phyloP scores from a whole-genome alignment of 1,284 basidiomycete genomes.

The Pulveroboletus ridleyi region DNA sequence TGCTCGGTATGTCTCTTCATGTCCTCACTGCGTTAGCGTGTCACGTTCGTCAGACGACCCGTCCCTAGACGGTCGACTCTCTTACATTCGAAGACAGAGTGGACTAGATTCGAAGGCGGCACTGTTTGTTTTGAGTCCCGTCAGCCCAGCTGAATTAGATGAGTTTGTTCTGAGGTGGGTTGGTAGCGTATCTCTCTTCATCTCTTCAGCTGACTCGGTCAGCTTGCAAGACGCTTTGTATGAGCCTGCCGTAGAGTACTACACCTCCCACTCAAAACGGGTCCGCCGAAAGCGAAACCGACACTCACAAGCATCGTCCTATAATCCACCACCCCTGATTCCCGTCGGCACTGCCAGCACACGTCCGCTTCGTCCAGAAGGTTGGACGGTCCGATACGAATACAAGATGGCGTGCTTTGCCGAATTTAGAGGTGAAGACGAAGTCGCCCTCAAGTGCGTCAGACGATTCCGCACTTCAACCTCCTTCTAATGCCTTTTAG shows the following conservation, averaged over 20 bases:
- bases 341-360: constrained; percentile 48
- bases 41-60: constrained; percentile 70
- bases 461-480: constrained; percentile 21
- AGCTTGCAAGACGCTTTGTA: constrained; percentile 89
- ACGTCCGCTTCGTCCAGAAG: constrained; percentile 79
- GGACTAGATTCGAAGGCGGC: constrained; percentile 91
- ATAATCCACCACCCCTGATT: constrained; percentile 47
- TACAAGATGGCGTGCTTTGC: constrained; percentile 98
- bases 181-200: not conserved
- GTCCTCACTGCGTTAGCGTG: not conserved
- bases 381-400: constrained; percentile 96
- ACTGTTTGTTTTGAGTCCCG: constrained; percentile 94
- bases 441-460: constrained; percentile 83
- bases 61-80: constrained; percentile 81
- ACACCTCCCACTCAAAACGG: constrained; percentile 90
- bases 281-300: constrained; percentile 89
- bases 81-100: constrained; percentile 86
- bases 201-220: constrained; percentile 21
- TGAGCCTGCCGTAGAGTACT: constrained; percentile 92
- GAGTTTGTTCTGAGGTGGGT: constrained; percentile 84
- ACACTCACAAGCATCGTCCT: constrained; percentile 61
- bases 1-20: constrained; percentile 64
- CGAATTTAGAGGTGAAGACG: constrained; percentile 91
- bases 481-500: constrained; percentile 45
- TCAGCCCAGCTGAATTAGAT: constrained; percentile 79